These are phyloP conservation scores for Cryptococcus deneoformans DNA, from an alignment of 1,284 basidiomycete genomes.

Conservation along the genomic window DNA sequence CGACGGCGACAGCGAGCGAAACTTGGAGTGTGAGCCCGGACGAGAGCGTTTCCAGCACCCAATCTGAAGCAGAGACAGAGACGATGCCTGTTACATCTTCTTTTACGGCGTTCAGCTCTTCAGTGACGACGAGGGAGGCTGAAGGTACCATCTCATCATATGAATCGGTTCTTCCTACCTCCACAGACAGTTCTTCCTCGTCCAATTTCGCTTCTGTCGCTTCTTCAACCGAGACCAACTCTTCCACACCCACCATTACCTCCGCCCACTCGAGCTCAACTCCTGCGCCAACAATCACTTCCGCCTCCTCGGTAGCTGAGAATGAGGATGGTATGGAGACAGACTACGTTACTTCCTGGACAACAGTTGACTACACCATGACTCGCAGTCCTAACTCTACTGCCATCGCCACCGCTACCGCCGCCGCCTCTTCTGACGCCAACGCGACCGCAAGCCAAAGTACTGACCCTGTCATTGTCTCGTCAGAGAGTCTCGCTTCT, in stretches of 20 bases:
- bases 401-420: slow-evolving; percentile 1
- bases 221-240: slow-evolving; percentile 1
- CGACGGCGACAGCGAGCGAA: no score
- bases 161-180: neutral
- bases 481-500: slow-evolving; percentile 1
- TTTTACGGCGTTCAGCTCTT: no score
- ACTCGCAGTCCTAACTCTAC: slow-evolving; percentile 14
- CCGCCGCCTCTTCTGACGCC: neutral
- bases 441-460: neutral
- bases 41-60: no score
- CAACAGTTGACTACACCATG: slow-evolving; percentile 36
- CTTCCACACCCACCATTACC: neutral
- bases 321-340: slow-evolving; percentile 40
- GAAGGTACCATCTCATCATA: neutral
- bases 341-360: slow-evolving; percentile 29
- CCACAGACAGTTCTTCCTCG: slow-evolving; percentile 1
- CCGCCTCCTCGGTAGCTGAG: slow-evolving; percentile 18
- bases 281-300: neutral
- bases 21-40: no score
- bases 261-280: neutral
- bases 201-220: slow-evolving; percentile 1
- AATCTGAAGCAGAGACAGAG: neutral
- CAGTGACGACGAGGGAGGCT: neutral
- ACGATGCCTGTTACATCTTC: slow-evolving; percentile 1
- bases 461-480: neutral